Base-by-base conservation (phyloP, 2,329 filamentous ascomycete species). In the Mollisiaceae sp. region DNA sequence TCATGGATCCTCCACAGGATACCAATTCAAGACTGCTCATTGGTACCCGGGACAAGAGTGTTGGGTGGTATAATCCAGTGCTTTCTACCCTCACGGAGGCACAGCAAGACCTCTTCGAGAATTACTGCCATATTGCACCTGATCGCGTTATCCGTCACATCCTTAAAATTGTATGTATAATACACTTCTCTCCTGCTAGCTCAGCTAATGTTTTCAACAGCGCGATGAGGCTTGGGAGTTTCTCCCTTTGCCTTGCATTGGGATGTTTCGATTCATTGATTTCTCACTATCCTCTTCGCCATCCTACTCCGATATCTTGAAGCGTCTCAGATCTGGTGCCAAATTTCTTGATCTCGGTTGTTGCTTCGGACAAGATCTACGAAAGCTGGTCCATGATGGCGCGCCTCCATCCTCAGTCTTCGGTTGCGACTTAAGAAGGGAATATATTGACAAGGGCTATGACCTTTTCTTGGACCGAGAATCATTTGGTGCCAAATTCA, bases 361-460 rank as follows among this genome's bases (percentile, higher is more conserved):
- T 43, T 78, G 77, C 65, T 75, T 80, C 35, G 78, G 74, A 0
- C 78, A 79, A 65, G 78, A 80, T 41, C 68, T 80, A 1, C 77
- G 79, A 18, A 76, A 77, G 27, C 69, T 81, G 20, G 71, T 67
- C 12, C 65, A 72, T 32, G 79, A 81, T 54, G 79, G 79, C 4
- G 77, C 75, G 0, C 74, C 75, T 1, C 38, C 72, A 67, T 11
- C 65, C 65, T 39, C 75, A 4, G 67, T 77, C 24, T 77, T 72
- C 36, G 79, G 76, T 20, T 67, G 71, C 1, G 79, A 80, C 39
- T 27, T 71, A 4, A 18, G 71, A 75, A 8, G 68, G 11, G 75
- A 75, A 20, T 79, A 77, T 62, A 67, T 78, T 32, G 73, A 79
- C 8, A 63, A 78, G 1, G 77, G 78, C 1, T 79, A 78, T 43